Base-by-base conservation (phyloP, 2,329 filamentous ascomycete species). In the Cryphonectria japonica region DNA sequence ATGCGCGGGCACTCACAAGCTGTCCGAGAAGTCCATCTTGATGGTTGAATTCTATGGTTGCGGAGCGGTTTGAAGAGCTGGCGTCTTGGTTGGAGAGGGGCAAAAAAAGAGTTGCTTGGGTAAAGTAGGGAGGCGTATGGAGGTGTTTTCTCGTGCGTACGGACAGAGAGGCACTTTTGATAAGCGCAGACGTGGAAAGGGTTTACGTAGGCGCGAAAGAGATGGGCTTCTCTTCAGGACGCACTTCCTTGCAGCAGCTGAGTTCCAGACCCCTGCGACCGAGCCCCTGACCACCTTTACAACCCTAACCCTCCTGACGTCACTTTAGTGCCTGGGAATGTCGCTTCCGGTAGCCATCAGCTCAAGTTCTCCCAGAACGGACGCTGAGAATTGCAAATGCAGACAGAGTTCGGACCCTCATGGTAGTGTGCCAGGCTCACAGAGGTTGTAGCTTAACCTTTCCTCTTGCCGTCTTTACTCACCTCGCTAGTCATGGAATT, bases 1-100 rank as follows among this genome's bases (percentile, higher is more conserved):
- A 65, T 57, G 68, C 61, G 46, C 46, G 46, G 39, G 65, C 74
- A 87, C 93, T 85, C 87, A 97, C 94, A 97, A 97, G 81, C 91
- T 91, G 83, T 97, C 94, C 74, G 93, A 95, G 85, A 94, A 93
- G 83, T 97, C 94, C 94, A 97, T 97, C 76, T 80, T 85, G 79
- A 74, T 70, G 60, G 73, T 68, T 50, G 6, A 3, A 13, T 39
- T 52, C 7, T 29, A 5, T n/a, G 41, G 43, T n/a, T n/a, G 63
- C 63, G 26, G 41, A 65, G 26, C 26, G 63, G 63, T 19, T 6
- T 2, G 32, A 52, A 34, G 39, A 32, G 26, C 29, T n/a, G 11
- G 2, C 22, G 13, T 65, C 9, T 65, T 39, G 61, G 34, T n/a
- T 39, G 1, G 43, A 14, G 29, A 32, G 37, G 26, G 43, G 50